Evolutionary conservation across 2,329 filamentous ascomycete species (phyloP), one percentile per base, ranked within the genome.

Genomic region (Neophaeococcomyces mojaviensis): DNA sequence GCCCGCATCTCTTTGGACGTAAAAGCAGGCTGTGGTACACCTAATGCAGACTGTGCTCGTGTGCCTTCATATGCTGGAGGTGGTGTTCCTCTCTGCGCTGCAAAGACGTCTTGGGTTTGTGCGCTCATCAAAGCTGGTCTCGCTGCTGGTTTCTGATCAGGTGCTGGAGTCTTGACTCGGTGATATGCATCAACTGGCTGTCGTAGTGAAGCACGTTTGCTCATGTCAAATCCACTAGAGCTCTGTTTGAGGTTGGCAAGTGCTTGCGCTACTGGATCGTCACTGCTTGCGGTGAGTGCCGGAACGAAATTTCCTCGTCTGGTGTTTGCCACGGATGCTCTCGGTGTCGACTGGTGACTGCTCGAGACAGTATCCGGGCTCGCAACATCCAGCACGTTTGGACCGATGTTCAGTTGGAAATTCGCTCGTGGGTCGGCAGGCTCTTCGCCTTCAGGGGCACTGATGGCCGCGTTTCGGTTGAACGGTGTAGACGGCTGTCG

Each of bases 1-100:
- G 94, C 86, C 61, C 95, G 87, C 94, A 98, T 98, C 39, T 92
- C 87, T 52, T 84, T 86, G 3, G 88, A 86, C 0, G 94, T 98
- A 50, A 94, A 88, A 1, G 92, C 92, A 2, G 90, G 88, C 48
- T 90, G 84, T 2, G 92, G 94, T 22, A 58, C 56, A 34, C 56
- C 56, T 4, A 58, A 49, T 4, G 42, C 50, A 34, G 42, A 46
- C 13, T 54, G 51, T 15, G 47, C 35, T 34, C 49, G 46, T 19
- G n/a, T 34, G 10, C 47, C 50, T 44, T 88, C 92, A 59, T 96
- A 97, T 0, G 86, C 87, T 3, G 90, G 90, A 2, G 90, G 90
- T 4, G 89, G 88, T 8, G 86, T 89, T 20, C 82, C 83, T 55
- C 85, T 73, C 63, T 81, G 76, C 18, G 71, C 78, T 8, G 80